Conservation (phyloP, 2,329 filamentous ascomycete genomes). For the Anisogramma anomala region DNA sequence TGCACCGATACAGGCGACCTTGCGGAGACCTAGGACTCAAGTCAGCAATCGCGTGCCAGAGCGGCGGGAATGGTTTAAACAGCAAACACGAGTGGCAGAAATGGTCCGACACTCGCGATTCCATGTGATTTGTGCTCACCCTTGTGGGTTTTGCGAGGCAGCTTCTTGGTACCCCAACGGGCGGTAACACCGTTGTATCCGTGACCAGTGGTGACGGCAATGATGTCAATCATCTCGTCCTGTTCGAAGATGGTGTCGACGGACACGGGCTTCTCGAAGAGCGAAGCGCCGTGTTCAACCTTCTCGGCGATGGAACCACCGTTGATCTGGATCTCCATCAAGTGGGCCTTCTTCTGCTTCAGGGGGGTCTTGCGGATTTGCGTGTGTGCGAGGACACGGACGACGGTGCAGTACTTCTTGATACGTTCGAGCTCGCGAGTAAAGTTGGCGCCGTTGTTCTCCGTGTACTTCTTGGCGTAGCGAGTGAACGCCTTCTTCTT, state of each 20-base stretch:
- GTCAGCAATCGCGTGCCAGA: not conserved
- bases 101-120: not conserved
- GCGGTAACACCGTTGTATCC: constrained; percentile 94
- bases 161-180: constrained; percentile 99
- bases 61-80: not conserved
- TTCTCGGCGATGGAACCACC: constrained; percentile 92
- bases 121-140: constrained; percentile 23
- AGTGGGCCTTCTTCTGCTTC: constrained; percentile 99
- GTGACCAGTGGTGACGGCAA: constrained; percentile 99
- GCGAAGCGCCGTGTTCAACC: constrained; percentile 86
- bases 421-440: constrained; percentile 98
- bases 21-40: constrained; percentile 59
- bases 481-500: constrained; percentile 99
- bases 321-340: constrained; percentile 99
- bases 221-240: constrained; percentile 99
- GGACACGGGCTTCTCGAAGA: constrained; percentile 98
- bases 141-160: constrained; percentile 99
- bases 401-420: constrained; percentile 99
- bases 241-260: constrained; percentile 95
- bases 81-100: not conserved
- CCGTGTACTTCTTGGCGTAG: constrained; percentile 99
- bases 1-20: constrained; percentile 99
- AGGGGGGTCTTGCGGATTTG: constrained; percentile 98
- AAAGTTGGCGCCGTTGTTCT: constrained; percentile 80
- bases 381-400: constrained; percentile 98